Evolutionary conservation across 1,139 yeast species (phyloP).

Genomic region (Lodderomyces metapsilosis): DNA sequence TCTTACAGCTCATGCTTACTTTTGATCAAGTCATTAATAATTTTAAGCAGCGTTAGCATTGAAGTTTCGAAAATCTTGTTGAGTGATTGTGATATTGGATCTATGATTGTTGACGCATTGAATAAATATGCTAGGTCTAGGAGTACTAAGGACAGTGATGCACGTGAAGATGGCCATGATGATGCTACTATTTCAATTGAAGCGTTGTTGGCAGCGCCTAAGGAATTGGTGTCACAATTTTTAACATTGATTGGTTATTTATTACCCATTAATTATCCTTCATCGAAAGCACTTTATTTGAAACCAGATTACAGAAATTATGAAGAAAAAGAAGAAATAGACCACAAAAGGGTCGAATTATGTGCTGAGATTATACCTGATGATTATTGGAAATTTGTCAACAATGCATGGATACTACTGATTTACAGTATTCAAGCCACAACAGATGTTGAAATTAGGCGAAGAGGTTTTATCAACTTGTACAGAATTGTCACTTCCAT

Average conservation of each 20-base stretch:
- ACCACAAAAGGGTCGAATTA: conserved; percentile 27
- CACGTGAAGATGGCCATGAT: neutral
- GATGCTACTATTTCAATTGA: conserved; percentile 40
- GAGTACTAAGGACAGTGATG: neutral
- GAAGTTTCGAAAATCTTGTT: conserved; percentile 41
- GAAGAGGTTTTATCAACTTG: conserved; percentile 56
- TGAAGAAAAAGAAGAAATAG: conserved; percentile 25
- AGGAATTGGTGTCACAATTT: conserved; percentile 57
- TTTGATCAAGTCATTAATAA: conserved; percentile 43
- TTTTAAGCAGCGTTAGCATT: conserved; percentile 38
- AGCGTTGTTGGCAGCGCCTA: conserved; percentile 73
- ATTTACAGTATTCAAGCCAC: conserved; percentile 73
- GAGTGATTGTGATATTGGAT: conserved; percentile 39
- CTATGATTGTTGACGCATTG: conserved; percentile 44
- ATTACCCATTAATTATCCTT: conserved; percentile 46
- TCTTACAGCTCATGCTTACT: conserved; percentile 34
- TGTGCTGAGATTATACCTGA: conserved; percentile 23
- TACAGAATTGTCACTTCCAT: conserved; percentile 49
- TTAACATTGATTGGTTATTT: conserved; percentile 57
- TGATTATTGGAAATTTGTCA: conserved; percentile 43
- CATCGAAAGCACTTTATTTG: conserved; percentile 33
- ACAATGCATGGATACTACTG: conserved; percentile 56
- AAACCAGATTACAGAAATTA: conserved; percentile 23
- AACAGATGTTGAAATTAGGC: conserved; percentile 66
- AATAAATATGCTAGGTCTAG: conserved; percentile 32